Evolutionary conservation across 2,329 filamentous ascomycete species (phyloP), one percentile per base, ranked within the genome.

Genomic region (Xylariaceae sp.): DNA sequence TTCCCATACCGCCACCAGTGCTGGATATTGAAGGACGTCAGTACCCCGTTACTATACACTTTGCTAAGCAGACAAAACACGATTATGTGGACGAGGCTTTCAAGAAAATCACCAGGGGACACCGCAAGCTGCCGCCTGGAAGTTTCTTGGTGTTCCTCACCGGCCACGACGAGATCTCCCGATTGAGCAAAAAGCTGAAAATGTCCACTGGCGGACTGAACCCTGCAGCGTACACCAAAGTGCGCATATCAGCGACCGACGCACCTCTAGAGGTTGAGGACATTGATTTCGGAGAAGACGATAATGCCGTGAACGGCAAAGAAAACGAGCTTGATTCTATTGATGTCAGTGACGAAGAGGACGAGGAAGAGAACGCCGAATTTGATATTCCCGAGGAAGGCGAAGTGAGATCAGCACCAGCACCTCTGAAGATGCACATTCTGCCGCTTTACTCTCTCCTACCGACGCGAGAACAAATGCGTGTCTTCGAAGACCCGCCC

Each of bases 121-220:
- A 98, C 58, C 77, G 77, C 41, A 94, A 95, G 55, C 70, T 98
- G 6, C 92, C 92, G 2, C 79, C 83, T 0, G 92, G 92, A 8
- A 87, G 84, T 7, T 92, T 98, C 54, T 72, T 98, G 15, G 87
- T 96, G 1, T 98, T 98, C 51, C 63, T 98, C 33, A 98, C 92
- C 0, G 89, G 92, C 0, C 86, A 94, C 46, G 86, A 87, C 44
- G 93, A 98, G 55, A 98, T 98, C 39, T 69, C 76, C 26, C 75
- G 83, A 30, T 68, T 98, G n/a, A 82, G 80, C 43, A 92, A 88
- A 56, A 75, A 73, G 23, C 62, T 98, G 17, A 87, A 82, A 51
- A 68, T 82, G 31, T 69, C 76, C 0, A 65, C 85, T 69, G 66
- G 74, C 51, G 64, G 75, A 37, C 53, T 77, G 46, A 70, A 69